A percentile compares a stretch with the other conserved stretches of the same genome.
Conservation (phyloP, 306 rosid genomes). For the Astragalus membranaceus region DNA sequence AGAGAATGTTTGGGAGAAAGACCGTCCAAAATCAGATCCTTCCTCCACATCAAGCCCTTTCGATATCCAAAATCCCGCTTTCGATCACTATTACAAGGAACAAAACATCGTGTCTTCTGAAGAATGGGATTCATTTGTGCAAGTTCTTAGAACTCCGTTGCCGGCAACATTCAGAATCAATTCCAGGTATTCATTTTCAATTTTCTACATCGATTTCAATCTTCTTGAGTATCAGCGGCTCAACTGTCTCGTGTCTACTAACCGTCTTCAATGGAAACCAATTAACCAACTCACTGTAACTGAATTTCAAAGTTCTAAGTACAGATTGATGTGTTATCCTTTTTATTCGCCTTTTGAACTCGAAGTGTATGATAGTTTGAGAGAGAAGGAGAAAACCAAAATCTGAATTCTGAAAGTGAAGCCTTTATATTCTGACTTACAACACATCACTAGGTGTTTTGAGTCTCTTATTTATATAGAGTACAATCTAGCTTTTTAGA, state of each 20-base stretch:
- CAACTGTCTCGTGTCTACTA: not conserved
- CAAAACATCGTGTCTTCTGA: conserved; percentile 50
- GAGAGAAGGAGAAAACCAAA: too few species aligned
- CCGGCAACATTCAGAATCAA: conserved; percentile 84
- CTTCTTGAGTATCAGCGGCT: not conserved
- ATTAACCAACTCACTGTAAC: not conserved
- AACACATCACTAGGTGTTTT: too few species aligned
- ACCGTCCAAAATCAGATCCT: conserved; percentile 51
- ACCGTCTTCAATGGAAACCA: not conserved
- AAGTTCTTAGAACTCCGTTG: conserved; percentile 67
- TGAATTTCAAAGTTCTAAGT: not conserved
- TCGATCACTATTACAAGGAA: conserved; percentile 75
- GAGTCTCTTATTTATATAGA: not conserved
- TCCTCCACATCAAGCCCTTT: not conserved
- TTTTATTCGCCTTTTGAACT: too few species aligned
- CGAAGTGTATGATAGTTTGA: too few species aligned
- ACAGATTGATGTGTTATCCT: too few species aligned
- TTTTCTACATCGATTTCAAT: not conserved
- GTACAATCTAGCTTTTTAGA: not conserved
- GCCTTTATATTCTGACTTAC: not conserved
- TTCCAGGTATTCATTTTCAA: conserved; percentile 36
- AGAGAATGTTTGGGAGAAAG: conserved; percentile 69
- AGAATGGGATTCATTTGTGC: conserved; percentile 68
- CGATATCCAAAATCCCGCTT: conserved; percentile 37
- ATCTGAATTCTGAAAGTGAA: too few species aligned